Evolutionary conservation across 306 rosid species (phyloP), one percentile per base, ranked within the genome.

Genomic region (Bauhinia variegata): DNA sequence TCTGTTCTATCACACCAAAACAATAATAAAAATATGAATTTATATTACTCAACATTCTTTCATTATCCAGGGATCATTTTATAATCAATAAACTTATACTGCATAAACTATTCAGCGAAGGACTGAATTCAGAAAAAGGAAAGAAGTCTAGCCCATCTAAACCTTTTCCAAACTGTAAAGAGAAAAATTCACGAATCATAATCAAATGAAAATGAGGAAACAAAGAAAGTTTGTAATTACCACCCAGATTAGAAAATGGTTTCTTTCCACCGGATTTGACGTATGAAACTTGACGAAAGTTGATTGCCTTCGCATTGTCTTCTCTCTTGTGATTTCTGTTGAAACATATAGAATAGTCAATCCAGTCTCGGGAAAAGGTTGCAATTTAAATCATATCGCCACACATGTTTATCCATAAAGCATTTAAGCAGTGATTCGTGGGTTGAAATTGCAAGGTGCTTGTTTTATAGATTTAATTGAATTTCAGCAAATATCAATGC

Each of bases 241-340:
- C 92, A 80, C 80, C 99, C 97, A 93, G 28, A 88, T 64, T 23
- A 85, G 76, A 67, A 71, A 54, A 56, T 69, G 72, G 61, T 83
- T 86, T 75, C 70, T 85, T 82, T 39, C 68, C 73, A 81, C 60
- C 42, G 89, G 86, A 71, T 75, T 93, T 79, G 98, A 76, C 44
- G 91, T 8, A 53, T 80, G 90, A 58, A 77, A 41, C 63, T 90
- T 85, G 71, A 86, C 96, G 78, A 93, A 88, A 71, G 87, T 76
- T 62, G 97, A 86, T 66, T 93, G 99, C 80, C 99, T 88, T 75
- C 72, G 82, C 90, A 88, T 70, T 34, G 85, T 88, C 82, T 78
- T 36, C 79, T 86, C 84, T 67, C 83, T 84, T 13, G 97, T 83
- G 60, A 83, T 68, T 65, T 83, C 99, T 93, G 85, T 68, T 10